Percentiles rank a stretch among this genome's conserved stretches.
Evolutionary conservation across 2,329 filamentous ascomycete genomes (phyloP).

Genomic region (Metarhizium guizhouense): DNA sequence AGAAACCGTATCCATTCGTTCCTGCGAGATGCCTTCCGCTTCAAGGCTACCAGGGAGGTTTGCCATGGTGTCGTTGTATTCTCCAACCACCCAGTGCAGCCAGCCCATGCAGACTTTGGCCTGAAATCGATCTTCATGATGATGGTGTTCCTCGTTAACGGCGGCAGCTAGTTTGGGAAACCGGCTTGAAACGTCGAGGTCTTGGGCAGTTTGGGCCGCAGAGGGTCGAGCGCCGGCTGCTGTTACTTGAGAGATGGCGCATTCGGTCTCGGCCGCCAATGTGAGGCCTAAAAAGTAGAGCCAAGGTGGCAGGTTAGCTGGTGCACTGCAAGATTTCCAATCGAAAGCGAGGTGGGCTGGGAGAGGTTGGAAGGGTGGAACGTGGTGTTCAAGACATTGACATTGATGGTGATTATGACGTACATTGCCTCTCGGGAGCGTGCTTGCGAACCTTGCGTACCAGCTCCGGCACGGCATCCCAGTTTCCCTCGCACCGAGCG

Average conservation of each 20-base stretch:
- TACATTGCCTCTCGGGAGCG: slow-evolving; percentile 78
- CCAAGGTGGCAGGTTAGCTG: not conserved
- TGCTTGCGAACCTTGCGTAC: slow-evolving; percentile 93
- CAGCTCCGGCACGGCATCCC: slow-evolving; percentile 79
- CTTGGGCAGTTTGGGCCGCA: slow-evolving; percentile 30
- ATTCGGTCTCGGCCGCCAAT: slow-evolving; percentile 61
- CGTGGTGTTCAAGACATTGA: not conserved
- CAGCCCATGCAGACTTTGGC: slow-evolving; percentile 77
- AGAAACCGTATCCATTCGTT: slow-evolving; percentile 43
- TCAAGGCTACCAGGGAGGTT: slow-evolving; percentile 57
- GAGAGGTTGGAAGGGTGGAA: not conserved
- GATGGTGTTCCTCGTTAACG: slow-evolving; percentile 47
- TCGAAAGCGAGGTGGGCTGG: not conserved
- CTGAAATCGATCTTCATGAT: slow-evolving; percentile 59
- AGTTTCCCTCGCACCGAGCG: slow-evolving; percentile 80
- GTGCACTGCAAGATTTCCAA: not conserved
- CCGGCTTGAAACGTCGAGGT: slow-evolving; percentile 35
- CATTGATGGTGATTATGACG: slow-evolving; percentile 18
- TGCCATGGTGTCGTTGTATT: slow-evolving; percentile 53
- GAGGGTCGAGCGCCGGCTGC: slow-evolving; percentile 30
- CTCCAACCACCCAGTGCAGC: slow-evolving; percentile 70
- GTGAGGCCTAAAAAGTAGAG: slow-evolving; percentile 46
- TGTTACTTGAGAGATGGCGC: slow-evolving; percentile 49
- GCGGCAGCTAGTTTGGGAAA: slow-evolving; percentile 44
- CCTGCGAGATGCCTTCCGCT: slow-evolving; percentile 42